These are phyloP conservation scores for Luffa acutangula DNA, from an alignment of 306 rosid species.

Conservation along the genomic window DNA sequence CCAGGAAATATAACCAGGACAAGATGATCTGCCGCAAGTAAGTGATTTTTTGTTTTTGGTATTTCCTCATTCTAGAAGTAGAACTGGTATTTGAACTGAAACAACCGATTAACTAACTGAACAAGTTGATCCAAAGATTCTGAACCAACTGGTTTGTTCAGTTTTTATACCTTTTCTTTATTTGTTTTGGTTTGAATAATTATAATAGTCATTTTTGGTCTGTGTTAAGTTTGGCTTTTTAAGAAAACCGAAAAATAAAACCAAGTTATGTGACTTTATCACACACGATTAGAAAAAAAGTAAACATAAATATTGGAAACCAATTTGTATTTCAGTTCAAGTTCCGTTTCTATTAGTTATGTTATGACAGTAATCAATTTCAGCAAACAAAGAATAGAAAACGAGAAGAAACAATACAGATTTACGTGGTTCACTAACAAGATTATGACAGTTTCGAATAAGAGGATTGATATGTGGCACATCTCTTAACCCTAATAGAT, in stretches of 20 bases:
- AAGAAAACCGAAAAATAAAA: neutral
- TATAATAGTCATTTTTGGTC: neutral
- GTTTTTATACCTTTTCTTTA: neutral
- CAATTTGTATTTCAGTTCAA: neutral
- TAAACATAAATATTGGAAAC: neutral
- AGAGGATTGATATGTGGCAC: too few species aligned
- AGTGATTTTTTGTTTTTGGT: conserved; percentile 17
- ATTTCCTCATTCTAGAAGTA: neutral
- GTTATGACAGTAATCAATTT: too few species aligned
- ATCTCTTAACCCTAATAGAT: too few species aligned
- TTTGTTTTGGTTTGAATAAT: neutral
- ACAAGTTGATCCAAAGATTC: neutral
- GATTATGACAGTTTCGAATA: too few species aligned
- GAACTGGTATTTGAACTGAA: neutral
- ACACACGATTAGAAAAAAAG: neutral
- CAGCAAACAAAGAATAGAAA: too few species aligned
- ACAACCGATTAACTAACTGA: neutral
- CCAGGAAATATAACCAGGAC: conserved; percentile 90
- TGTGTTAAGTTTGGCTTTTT: neutral
- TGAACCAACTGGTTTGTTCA: neutral
- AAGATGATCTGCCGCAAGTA: conserved; percentile 96
- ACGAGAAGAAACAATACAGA: too few species aligned
- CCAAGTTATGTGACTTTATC: neutral
- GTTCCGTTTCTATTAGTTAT: neutral
- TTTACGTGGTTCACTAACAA: too few species aligned